These are phyloP conservation scores for Alternaria alternata DNA, from an alignment of 2,329 filamentous ascomycete species.

Conservation along the genomic window DNA sequence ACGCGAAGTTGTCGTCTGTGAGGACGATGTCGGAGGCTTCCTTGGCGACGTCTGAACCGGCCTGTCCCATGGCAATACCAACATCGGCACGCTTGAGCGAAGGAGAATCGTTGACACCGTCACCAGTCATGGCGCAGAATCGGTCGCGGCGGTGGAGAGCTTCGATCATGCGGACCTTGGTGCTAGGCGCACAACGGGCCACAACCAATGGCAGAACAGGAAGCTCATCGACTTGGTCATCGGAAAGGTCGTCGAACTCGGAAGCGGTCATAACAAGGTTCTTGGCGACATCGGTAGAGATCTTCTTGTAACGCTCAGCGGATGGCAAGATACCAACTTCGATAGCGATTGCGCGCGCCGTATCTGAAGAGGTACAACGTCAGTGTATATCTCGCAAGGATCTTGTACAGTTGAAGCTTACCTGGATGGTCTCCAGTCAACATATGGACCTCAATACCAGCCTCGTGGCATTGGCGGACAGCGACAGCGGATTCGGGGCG, in stretches of 20 bases:
- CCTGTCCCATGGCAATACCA: conserved; percentile 85
- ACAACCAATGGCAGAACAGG: conserved; percentile 81
- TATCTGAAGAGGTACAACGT: not conserved
- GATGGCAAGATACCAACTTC: conserved; percentile 57
- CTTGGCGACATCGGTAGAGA: conserved; percentile 41
- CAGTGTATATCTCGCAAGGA: not conserved
- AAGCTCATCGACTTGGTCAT: conserved; percentile 76
- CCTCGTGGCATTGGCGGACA: conserved; percentile 55
- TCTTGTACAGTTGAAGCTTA: conserved; percentile 45
- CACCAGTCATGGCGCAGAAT: conserved; percentile 88
- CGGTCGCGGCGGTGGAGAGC: conserved; percentile 78
- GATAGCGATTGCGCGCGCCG: conserved; percentile 51
- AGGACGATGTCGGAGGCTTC: conserved; percentile 84
- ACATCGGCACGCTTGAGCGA: conserved; percentile 83
- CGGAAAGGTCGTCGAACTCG: conserved; percentile 79
- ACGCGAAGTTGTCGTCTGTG: conserved; percentile 88
- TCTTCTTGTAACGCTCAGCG: conserved; percentile 27
- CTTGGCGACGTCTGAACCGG: conserved; percentile 85
- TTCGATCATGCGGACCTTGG: conserved; percentile 91
- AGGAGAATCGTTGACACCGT: conserved; percentile 87
- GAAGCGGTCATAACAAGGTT: conserved; percentile 52
- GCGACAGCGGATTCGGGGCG: conserved; percentile 75
- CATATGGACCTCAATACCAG: conserved; percentile 60
- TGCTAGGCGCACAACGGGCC: conserved; percentile 83
- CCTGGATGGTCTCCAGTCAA: conserved; percentile 57